Conservation (phyloP, 73 alveolate species). For the Uronychia setigera region DNA sequence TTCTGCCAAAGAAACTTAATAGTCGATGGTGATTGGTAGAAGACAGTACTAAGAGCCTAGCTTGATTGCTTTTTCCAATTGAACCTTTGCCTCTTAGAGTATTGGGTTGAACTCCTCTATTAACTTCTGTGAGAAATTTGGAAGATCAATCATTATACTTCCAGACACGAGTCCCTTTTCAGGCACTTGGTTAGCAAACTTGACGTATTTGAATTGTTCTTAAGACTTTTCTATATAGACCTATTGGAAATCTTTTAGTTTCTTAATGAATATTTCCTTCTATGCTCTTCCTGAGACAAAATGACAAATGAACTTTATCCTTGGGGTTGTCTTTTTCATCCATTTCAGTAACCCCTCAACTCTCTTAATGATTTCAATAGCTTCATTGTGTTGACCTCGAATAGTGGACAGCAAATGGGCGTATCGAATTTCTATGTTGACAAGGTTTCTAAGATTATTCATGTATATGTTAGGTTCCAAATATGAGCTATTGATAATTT, state of each 20-base stretch:
- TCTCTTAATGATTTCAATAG: slow-evolving; percentile 7
- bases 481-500: neutral
- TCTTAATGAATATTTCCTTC: slow-evolving; percentile 21
- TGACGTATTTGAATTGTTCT: neutral
- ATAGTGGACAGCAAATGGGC: slow-evolving; percentile 30
- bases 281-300: slow-evolving; percentile 22
- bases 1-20: slow-evolving; percentile 13
- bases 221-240: slow-evolving; percentile 16
- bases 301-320: slow-evolving; percentile 14
- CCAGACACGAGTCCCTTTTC: slow-evolving; percentile 22
- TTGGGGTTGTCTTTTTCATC: slow-evolving; percentile 18
- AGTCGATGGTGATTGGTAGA: slow-evolving; percentile 21
- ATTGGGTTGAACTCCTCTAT: slow-evolving; percentile 20
- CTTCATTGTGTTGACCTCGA: slow-evolving; percentile 16
- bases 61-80: slow-evolving; percentile 21
- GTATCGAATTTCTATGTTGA: slow-evolving; percentile 25
- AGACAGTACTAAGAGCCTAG: slow-evolving; percentile 9
- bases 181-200: slow-evolving; percentile 33
- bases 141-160: slow-evolving; percentile 13
- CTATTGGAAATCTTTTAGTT: slow-evolving; percentile 13
- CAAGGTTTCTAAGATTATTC: slow-evolving; percentile 11
- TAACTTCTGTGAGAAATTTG: slow-evolving; percentile 30
- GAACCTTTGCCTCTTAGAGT: slow-evolving; percentile 28
- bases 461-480: slow-evolving; percentile 38
- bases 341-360: slow-evolving; percentile 20